Percentiles rank a stretch among this genome's conserved stretches.
These are phyloP conservation scores for Fusarium sp. DNA, from an alignment of 2,329 filamentous ascomycete species.

Conservation along the genomic window DNA sequence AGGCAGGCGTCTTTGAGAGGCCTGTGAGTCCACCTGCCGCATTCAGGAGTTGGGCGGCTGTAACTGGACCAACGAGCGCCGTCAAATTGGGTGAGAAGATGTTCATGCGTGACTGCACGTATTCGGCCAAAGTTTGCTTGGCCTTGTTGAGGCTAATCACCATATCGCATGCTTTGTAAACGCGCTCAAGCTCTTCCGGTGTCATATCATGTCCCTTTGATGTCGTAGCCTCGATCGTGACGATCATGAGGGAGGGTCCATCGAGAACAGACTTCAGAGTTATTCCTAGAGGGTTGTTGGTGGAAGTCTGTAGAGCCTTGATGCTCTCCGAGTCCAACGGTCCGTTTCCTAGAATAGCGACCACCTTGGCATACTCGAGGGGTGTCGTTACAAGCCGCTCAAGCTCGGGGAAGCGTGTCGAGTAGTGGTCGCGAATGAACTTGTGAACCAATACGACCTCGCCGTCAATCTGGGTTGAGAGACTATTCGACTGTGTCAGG, in stretches of 20 bases:
- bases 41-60: slow-evolving; percentile 96
- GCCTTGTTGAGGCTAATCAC: slow-evolving; percentile 88
- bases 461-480: slow-evolving; percentile 92
- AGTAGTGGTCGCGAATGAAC: slow-evolving; percentile 96
- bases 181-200: slow-evolving; percentile 78
- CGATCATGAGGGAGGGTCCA: slow-evolving; percentile 92
- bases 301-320: slow-evolving; percentile 80
- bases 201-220: slow-evolving; percentile 85
- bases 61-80: slow-evolving; percentile 88
- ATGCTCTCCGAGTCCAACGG: slow-evolving; percentile 86
- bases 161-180: slow-evolving; percentile 86
- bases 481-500: slow-evolving; percentile 86
- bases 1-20: slow-evolving; percentile 91
- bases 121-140: slow-evolving; percentile 88
- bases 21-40: slow-evolving; percentile 89
- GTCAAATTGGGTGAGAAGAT: slow-evolving; percentile 96
- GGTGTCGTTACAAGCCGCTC: slow-evolving; percentile 92
- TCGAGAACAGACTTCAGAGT: slow-evolving; percentile 86
- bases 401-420: slow-evolving; percentile 90
- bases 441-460: slow-evolving; percentile 96
- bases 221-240: slow-evolving; percentile 93
- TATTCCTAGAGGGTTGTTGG: slow-evolving; percentile 81
- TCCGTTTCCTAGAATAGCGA: slow-evolving; percentile 92
- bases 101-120: slow-evolving; percentile 97
- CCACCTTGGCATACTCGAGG: slow-evolving; percentile 94